phyloP scores from a whole-genome alignment of 345 rosid genomes.

The Cardamine occulta region DNA sequence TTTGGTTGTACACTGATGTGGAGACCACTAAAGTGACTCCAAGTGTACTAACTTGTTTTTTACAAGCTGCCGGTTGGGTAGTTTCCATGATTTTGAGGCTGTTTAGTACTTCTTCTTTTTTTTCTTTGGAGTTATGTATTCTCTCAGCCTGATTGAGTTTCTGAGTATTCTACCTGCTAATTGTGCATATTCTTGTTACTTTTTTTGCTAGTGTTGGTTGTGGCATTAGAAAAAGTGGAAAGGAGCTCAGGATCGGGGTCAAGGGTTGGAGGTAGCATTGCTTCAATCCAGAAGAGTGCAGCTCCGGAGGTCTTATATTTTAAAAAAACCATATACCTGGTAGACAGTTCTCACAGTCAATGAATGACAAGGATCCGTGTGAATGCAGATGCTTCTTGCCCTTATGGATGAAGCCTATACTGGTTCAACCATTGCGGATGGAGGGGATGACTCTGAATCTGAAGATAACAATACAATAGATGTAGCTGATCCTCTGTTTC shows the following conservation, averaged over 20 bases:
- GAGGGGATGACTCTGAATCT: conserved; percentile 90
- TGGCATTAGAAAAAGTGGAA: conserved; percentile 91
- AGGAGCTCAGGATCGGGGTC: conserved; percentile 72
- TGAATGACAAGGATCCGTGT: conserved; percentile 25
- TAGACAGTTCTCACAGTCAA: conserved; percentile 23
- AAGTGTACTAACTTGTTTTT: not conserved
- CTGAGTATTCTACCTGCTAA: conserved; percentile 19
- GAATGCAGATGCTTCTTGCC: conserved; percentile 85
- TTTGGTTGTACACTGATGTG: conserved; percentile 2
- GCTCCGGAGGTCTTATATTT: conserved; percentile 82
- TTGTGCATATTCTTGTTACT: conserved; percentile 17
- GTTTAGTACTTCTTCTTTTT: not conserved
- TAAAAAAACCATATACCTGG: conserved; percentile 1
- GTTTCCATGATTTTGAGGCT: conserved; percentile 2
- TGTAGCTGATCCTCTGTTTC: conserved; percentile 85
- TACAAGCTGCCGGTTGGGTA: conserved; percentile 5
- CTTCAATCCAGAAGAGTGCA: conserved; percentile 89
- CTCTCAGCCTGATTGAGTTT: conserved; percentile 5
- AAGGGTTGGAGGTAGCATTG: conserved; percentile 87
- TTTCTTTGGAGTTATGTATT: conserved; percentile 5
- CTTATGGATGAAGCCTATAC: conserved; percentile 99
- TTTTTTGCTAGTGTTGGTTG: conserved; percentile 69
- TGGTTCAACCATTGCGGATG: conserved; percentile 92
- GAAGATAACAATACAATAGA: conserved; percentile 83
- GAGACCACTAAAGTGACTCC: conserved; percentile 3